Base-by-base conservation (phyloP, 2,329 filamentous ascomycete genomes). In the Tolypocladium guangdongense region DNA sequence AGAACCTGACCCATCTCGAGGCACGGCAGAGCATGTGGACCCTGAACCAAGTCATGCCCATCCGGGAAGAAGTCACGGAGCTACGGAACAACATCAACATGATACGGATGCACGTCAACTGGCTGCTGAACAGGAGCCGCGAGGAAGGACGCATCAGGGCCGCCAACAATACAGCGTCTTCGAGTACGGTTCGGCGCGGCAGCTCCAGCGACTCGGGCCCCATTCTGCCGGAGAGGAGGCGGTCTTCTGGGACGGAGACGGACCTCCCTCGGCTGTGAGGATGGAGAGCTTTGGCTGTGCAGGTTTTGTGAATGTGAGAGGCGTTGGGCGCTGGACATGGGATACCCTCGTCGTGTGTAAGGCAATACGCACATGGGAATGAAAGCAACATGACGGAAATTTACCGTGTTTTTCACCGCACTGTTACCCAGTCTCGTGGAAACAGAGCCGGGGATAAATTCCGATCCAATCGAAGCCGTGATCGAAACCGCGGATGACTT, bases 1-100 rank as follows among this genome's bases (percentile, higher is more conserved):
- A 80, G 53, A 76, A 76, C 43, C 61, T 84, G 38, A 78, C 75
- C 22, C 80, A 83, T 54, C 71, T 82, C 50, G 81, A 84, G 61
- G 78, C 77, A 4, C 75, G 79, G 49, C 80, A 83, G 61, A 80
- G 76, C 35, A 77, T 82, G 66, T 77, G 80, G 73, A 73, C 82
- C 10, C 73, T 84, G 61, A 83, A 82, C 59, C 79, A 84, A 63
- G 77, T 80, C 6, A 74, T 82, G 61, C 80, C 78, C 8, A 76
- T 84, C 56, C 80, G 81, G 54, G 80, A 84, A 55, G 79, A 83
- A 64, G 74, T 84, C n/a, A 75, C 77, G 4, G 81, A 84, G 63
- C 69, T 82, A 43, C 71, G 76, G 45, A 81, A 76, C 66, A 81
- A 75, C 58, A 69, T 81, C 55, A 79, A 78, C 50, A 77, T 81